phyloP scores from a whole-genome alignment of 257 asterid species.

The Przewalskia tangutica region DNA sequence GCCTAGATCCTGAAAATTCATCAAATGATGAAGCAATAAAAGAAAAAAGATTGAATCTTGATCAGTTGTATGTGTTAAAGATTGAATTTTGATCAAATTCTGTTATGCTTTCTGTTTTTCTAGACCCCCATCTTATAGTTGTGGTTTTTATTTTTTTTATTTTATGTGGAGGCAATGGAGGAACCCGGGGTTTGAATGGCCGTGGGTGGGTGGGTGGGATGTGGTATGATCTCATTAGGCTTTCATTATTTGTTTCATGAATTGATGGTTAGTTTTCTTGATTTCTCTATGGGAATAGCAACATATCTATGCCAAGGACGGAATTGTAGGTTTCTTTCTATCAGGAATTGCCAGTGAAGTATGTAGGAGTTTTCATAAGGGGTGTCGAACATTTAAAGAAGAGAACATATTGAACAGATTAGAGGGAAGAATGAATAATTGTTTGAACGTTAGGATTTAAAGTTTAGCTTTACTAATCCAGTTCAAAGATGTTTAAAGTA shows the following conservation, averaged over 20 bases:
- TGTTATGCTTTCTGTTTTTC: not conserved
- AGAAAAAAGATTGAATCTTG: not conserved
- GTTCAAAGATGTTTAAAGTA: too few species aligned
- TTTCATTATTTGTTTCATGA: not conserved
- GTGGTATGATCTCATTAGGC: not conserved
- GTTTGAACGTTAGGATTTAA: too few species aligned
- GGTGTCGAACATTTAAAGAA: too few species aligned
- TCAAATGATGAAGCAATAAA: not conserved
- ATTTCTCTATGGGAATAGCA: not conserved
- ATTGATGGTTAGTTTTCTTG: not conserved
- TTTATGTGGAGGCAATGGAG: not conserved
- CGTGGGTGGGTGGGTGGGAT: not conserved
- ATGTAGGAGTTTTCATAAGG: too few species aligned
- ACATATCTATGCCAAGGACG: not conserved
- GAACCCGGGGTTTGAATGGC: not conserved
- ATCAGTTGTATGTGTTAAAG: not conserved
- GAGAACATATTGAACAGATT: too few species aligned
- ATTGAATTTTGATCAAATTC: not conserved
- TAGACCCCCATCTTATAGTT: not conserved
- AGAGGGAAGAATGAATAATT: too few species aligned
- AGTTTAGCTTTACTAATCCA: too few species aligned
- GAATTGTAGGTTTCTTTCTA: not conserved
- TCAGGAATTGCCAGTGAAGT: not conserved
- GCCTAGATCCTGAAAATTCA: constrained; percentile 10
- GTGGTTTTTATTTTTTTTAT: not conserved